Evolutionary conservation across 768 basidiomycete genomes (phyloP).

Genomic region (Rhodocollybia butyracea): DNA sequence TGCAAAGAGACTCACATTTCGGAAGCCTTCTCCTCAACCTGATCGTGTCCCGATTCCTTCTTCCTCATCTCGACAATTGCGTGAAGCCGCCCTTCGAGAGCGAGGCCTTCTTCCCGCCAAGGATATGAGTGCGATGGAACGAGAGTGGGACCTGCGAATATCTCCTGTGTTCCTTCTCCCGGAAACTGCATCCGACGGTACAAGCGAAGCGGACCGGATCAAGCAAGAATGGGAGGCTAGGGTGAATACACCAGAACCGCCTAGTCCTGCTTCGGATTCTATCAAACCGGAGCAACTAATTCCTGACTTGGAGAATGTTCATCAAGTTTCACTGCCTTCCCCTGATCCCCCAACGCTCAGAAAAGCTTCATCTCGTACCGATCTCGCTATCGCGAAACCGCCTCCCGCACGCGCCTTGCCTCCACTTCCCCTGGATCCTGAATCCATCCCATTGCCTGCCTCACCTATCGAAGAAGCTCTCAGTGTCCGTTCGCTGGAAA

Average conservation of each 20-base stretch:
- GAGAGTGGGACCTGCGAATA: conserved; percentile 31
- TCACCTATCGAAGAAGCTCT: not conserved
- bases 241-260: conserved; percentile 24
- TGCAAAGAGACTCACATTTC: conserved; percentile 10
- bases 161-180: conserved; percentile 26
- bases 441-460: not conserved
- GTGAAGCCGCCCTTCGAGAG: conserved; percentile 58
- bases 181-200: conserved; percentile 12
- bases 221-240: conserved; percentile 52
- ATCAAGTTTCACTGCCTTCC: not conserved
- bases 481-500: not conserved
- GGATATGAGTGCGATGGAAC: conserved; percentile 40
- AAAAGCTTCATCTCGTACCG: not conserved
- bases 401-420: not conserved
- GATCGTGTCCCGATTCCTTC: conserved; percentile 16
- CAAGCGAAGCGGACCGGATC: conserved; percentile 48
- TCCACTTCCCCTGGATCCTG: not conserved
- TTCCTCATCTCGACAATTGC: conserved; percentile 27
- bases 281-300: conserved; percentile 12
- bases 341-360: not conserved
- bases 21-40: conserved; percentile 19
- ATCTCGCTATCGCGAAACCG: not conserved
- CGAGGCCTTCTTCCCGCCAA: conserved; percentile 56
- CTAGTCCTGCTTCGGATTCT: conserved; percentile 5
- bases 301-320: not conserved